Conservation (phyloP, 768 basidiomycete species). For the Mycena sanguinolenta region DNA sequence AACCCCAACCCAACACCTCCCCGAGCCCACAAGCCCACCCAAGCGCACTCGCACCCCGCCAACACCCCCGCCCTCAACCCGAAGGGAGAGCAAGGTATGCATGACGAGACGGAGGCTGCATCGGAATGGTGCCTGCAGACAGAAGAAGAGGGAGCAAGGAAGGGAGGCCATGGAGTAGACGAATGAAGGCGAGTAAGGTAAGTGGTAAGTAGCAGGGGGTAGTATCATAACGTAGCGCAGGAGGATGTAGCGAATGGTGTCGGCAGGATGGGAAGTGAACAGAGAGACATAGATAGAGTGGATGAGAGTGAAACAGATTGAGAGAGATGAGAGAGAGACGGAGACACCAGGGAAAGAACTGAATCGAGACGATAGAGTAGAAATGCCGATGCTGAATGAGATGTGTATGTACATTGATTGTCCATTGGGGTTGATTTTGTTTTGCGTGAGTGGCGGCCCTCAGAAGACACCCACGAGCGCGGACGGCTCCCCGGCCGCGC, state of each 20-base stretch:
- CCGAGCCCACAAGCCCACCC: slow-evolving; percentile 19
- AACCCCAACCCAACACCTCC: background rate
- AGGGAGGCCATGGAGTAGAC: background rate
- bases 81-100: slow-evolving; percentile 24
- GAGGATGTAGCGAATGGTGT: slow-evolving; percentile 6
- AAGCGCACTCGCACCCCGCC: slow-evolving; percentile 34
- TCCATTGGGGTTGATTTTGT: slow-evolving; percentile 17
- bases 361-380: slow-evolving; percentile 11
- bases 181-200: slow-evolving; percentile 4
- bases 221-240: slow-evolving; percentile 10
- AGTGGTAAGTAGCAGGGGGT: background rate
- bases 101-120: slow-evolving; percentile 32
- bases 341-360: slow-evolving; percentile 23
- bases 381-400: slow-evolving; percentile 23
- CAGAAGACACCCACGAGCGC: slow-evolving; percentile 34
- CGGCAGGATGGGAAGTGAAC: slow-evolving; percentile 10
- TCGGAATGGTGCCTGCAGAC: slow-evolving; percentile 18
- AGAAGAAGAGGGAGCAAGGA: background rate
- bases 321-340: slow-evolving; percentile 27
- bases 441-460: slow-evolving; percentile 27
- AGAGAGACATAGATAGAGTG: slow-evolving; percentile 39
- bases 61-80: slow-evolving; percentile 30
- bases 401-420: background rate
- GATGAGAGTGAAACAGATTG: slow-evolving; percentile 35
- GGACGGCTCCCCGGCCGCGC: slow-evolving; percentile 17